Evolutionary conservation across 495 filamentous ascomycete species (phyloP), one percentile per base, ranked within the genome.

Genomic region (Neurospora cerealis): DNA sequence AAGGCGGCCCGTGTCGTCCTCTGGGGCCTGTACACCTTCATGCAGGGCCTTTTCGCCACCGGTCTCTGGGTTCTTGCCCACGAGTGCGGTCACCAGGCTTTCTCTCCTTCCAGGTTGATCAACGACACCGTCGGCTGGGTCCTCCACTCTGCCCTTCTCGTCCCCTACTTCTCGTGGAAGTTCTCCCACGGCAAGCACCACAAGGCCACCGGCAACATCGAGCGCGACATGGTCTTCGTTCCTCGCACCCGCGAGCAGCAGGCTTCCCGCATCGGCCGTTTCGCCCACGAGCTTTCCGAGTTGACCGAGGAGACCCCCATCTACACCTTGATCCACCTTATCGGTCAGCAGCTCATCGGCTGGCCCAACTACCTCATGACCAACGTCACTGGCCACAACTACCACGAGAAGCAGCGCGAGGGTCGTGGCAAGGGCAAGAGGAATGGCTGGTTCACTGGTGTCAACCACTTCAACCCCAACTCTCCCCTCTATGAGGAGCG

Each of bases 191-290:
- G 92, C 81, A 94, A 95, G 88, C 93, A 97, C 86, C 93, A 97
- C 88, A 95, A 98, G 87, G 93, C 94, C 70, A 99, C 96, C 48
- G 96, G 94, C 74, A 88, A 99, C 87, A 86, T 99, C 77, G 93
- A 95, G 81, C 93, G 94, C 77, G 96, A 99, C 83, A 98, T 98
- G 94, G 96, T 98, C 73, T 97, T 97, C 84, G 87, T 97, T 4
- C 96, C 96, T 42, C 93, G 92, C 85, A 94, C 93, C 73, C 89
- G 94, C 42, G 88, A 93, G 69, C 81, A 91, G 80, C 92, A 91
- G 77, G 92, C 93, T 40, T 88, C 86, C 70, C 89, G 89, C 62
- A 75, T 93, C 73, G 93, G 93, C 77, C 86, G 85, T 74, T 75
- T 93, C 72, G 83, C 88, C 71, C 91, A 97, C 80, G 93, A 98